Evolutionary conservation across 345 rosid genomes (phyloP).

Genomic region (Isatis tinctoria): DNA sequence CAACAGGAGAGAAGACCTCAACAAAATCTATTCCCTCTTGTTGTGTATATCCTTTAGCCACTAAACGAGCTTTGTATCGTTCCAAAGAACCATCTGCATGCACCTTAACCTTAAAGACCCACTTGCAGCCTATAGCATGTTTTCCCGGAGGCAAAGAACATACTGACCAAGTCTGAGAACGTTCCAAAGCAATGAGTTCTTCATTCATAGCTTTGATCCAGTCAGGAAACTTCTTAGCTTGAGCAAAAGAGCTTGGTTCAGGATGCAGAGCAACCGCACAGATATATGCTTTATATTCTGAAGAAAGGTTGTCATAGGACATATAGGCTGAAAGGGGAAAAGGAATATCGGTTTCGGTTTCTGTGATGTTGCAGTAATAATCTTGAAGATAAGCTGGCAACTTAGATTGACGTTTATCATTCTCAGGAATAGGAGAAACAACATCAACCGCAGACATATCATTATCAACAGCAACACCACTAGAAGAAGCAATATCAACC

Average conservation of each 20-base stretch:
- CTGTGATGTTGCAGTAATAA: neutral
- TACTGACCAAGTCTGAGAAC: neutral
- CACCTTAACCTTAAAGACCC: neutral
- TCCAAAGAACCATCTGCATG: neutral
- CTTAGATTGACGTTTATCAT: neutral
- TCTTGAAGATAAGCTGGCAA: neutral
- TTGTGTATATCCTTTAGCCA: neutral
- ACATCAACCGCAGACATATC: too few relatives aligned
- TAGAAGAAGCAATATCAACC: too few relatives aligned
- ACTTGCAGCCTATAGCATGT: neutral
- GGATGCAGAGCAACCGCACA: too few relatives aligned
- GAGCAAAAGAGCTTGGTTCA: neutral
- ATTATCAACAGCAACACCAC: too few relatives aligned
- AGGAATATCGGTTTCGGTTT: neutral
- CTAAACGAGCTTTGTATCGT: neutral
- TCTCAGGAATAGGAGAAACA: too few relatives aligned
- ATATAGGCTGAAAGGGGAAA: neutral
- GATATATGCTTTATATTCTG: neutral
- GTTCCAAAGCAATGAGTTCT: neutral
- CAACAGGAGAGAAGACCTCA: neutral
- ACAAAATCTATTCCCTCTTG: neutral
- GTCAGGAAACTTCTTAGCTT: neutral
- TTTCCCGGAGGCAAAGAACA: neutral
- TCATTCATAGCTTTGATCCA: neutral
- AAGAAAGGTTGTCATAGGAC: neutral